Evolutionary conservation across 768 basidiomycete species (phyloP).

Genomic region (Trametes cinnabarina): DNA sequence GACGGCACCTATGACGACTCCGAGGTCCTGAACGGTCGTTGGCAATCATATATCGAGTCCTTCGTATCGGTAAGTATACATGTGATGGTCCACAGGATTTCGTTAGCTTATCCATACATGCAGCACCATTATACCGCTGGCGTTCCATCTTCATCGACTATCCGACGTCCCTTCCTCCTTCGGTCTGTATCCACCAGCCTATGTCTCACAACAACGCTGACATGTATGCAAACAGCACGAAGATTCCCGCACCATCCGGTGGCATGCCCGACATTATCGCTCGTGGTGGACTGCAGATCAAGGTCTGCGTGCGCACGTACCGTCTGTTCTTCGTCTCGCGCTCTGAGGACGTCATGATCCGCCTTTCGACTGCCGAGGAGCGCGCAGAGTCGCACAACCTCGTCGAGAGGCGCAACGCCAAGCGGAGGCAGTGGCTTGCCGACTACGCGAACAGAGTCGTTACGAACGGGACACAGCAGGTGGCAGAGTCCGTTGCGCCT

Average conservation of each 20-base stretch:
- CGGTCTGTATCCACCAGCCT: slow-evolving; percentile 42
- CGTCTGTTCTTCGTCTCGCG: slow-evolving; percentile 74
- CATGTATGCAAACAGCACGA: neutral
- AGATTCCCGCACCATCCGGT: slow-evolving; percentile 40
- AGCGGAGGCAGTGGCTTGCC: slow-evolving; percentile 28
- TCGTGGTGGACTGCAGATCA: slow-evolving; percentile 69
- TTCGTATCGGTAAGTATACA: slow-evolving; percentile 51
- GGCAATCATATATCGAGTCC: slow-evolving; percentile 78
- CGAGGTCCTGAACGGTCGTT: slow-evolving; percentile 71
- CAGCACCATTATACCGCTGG: slow-evolving; percentile 61
- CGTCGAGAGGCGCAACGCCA: slow-evolving; percentile 12
- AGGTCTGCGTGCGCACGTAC: slow-evolving; percentile 81
- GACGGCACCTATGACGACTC: slow-evolving; percentile 74
- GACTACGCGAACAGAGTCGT: slow-evolving; percentile 16
- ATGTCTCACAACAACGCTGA: slow-evolving; percentile 27
- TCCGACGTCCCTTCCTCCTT: slow-evolving; percentile 60
- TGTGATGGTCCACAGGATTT: neutral
- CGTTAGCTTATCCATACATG: neutral
- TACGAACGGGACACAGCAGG: slow-evolving; percentile 2
- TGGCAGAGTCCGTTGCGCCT: neutral
- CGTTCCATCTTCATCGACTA: slow-evolving; percentile 40
- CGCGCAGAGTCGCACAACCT: slow-evolving; percentile 28
- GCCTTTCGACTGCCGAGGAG: slow-evolving; percentile 42
- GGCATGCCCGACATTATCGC: slow-evolving; percentile 20
- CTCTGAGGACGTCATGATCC: slow-evolving; percentile 65